Evolutionary conservation across 169 alveolate species (phyloP), one percentile per base, ranked within the genome.

Genomic region (Plasmodium knowlesi): DNA sequence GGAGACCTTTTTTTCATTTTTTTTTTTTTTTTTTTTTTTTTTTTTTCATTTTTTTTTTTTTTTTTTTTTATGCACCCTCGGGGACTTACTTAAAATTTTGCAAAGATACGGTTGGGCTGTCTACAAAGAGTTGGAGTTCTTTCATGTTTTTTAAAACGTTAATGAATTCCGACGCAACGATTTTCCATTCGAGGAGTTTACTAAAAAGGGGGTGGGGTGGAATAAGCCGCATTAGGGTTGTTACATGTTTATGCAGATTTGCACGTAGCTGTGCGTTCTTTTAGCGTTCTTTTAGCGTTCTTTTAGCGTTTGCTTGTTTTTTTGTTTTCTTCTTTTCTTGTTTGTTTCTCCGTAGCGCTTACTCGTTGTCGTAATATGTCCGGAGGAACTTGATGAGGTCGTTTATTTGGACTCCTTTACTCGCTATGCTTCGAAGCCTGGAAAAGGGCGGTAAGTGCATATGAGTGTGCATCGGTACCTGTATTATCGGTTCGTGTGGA

Each of bases 351-450:
- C 37, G 5, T 81, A 14, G 46, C 34, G 70, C 85, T 22, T 86
- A 86, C 95, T 82, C 82, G 57, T 91, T 91, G 82, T 91, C 92
- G 76, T 91, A 78, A 72, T 91, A 91, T 50, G 95, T 91, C 43
- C 95, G 83, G 34, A 91, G 83, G 74, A 91, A 91, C 39, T 39
- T 28, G 25, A 91, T 82, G 0, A 91, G 85, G 53, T 70, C 84
- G 37, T 91, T 91, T 82, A 91, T 72, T 82, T 67, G 92, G 41
- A 91, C 92, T 19, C 95, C 95, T 73, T 54, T 91, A 41, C 54
- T 91, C 12, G 79, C 54, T 5, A 54, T 72, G 53, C 57, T 72
- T 9, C 28, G 83, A 16, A 72, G 46, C 61, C 95, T 91, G 85
- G 19, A 14, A 9, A 32, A 71, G n/a, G 25, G 43, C 1, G 81